A percentile compares a stretch with the other conserved stretches of the same genome.
phyloP scores from a whole-genome alignment of 306 rosid genomes.

The Oxytropis ochrocephala region DNA sequence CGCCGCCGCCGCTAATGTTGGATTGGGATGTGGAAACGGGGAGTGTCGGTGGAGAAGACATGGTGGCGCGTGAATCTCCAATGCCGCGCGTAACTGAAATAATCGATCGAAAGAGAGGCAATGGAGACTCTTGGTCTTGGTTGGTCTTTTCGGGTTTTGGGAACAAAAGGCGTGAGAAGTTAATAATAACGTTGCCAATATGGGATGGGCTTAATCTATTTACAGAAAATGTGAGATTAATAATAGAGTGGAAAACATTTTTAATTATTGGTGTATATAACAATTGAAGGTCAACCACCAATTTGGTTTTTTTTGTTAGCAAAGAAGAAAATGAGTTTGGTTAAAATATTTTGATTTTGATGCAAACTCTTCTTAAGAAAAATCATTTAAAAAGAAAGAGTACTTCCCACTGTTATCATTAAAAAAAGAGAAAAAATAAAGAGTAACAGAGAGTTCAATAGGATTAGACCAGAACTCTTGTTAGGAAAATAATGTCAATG shows the following conservation, averaged over 20 bases:
- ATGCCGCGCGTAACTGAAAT: slow-evolving; percentile 19
- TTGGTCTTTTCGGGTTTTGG: slow-evolving; percentile 5
- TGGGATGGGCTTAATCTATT: neutral
- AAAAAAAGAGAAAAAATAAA: too few species aligned
- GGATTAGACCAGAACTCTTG: too few species aligned
- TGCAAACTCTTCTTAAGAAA: too few species aligned
- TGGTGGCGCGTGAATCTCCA: slow-evolving; percentile 43
- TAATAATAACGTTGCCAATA: neutral
- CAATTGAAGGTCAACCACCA: neutral
- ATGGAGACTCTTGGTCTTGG: slow-evolving; percentile 8
- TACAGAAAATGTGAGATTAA: neutral
- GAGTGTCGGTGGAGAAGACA: slow-evolving; percentile 78
- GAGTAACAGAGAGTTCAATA: too few species aligned
- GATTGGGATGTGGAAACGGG: slow-evolving; percentile 60
- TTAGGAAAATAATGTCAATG: too few species aligned
- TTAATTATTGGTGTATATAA: neutral
- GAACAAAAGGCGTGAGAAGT: neutral
- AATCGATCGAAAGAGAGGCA: neutral
- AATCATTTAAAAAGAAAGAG: too few species aligned
- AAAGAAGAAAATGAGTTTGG: too few species aligned
- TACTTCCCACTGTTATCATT: too few species aligned
- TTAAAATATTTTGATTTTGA: too few species aligned
- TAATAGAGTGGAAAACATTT: neutral
- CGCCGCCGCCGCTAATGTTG: neutral
- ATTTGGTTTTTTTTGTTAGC: neutral